phyloP scores from a whole-genome alignment of 2,329 filamentous ascomycete genomes.

The Mycogone perniciosa region DNA sequence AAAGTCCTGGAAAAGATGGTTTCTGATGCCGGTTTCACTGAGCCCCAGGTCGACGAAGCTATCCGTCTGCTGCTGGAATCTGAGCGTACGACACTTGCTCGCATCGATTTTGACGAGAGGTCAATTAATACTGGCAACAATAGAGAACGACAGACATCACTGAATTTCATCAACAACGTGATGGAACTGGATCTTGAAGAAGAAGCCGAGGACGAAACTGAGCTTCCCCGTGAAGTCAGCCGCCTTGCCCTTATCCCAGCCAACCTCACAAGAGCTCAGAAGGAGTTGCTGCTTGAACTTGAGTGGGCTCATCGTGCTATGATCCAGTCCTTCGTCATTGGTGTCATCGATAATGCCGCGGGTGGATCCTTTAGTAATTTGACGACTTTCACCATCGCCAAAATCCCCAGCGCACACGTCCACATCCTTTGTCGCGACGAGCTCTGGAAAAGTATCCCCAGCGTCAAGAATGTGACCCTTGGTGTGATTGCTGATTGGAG shows the following conservation, averaged over 20 bases:
- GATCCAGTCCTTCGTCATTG: conserved; percentile 60
- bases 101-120: conserved; percentile 30
- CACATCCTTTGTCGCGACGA: conserved; percentile 47
- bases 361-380: conserved; percentile 45
- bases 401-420: conserved; percentile 57
- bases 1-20: conserved; percentile 32
- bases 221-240: conserved; percentile 10
- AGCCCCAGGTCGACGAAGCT: conserved; percentile 26
- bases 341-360: conserved; percentile 52
- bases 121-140: background rate
- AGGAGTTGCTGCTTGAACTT: conserved; percentile 61
- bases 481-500: conserved; percentile 63
- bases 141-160: background rate
- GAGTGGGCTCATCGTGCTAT: conserved; percentile 65
- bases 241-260: conserved; percentile 41
- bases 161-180: background rate
- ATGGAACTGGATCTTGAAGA: conserved; percentile 14
- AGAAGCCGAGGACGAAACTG: conserved; percentile 16
- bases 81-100: conserved; percentile 24
- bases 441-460: conserved; percentile 56
- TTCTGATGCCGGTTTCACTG: conserved; percentile 29
- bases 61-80: conserved; percentile 30
- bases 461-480: conserved; percentile 48
- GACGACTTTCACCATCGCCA: conserved; percentile 55
- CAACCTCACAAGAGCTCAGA: conserved; percentile 55